Evolutionary conservation across 768 basidiomycete genomes (phyloP).

Genomic region (Phaeotremella skinneri): DNA sequence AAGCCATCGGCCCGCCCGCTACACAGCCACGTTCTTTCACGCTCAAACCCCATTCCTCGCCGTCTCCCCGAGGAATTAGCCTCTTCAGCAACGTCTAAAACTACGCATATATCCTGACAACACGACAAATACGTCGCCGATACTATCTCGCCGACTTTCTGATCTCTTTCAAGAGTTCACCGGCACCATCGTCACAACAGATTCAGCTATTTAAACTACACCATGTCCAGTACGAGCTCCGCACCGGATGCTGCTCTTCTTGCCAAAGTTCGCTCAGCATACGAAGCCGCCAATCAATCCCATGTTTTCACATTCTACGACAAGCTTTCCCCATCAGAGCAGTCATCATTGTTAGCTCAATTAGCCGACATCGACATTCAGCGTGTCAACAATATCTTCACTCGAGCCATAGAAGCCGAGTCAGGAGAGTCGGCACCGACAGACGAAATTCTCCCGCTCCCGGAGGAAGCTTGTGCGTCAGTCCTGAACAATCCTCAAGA

Average conservation of each 20-base stretch:
- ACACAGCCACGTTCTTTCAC: too few species aligned
- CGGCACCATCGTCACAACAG: too few species aligned
- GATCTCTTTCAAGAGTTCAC: too few species aligned
- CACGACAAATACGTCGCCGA: too few species aligned
- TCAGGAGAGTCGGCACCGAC: conserved; percentile 23
- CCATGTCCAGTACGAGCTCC: too few species aligned
- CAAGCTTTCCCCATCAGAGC: conserved; percentile 65
- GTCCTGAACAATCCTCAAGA: conserved; percentile 55
- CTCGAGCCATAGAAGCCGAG: conserved; percentile 69
- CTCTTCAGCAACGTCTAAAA: too few species aligned
- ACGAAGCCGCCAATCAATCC: conserved; percentile 75
- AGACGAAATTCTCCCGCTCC: conserved; percentile 75
- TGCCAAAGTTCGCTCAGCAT: conserved; percentile 46
- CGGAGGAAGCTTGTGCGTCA: conserved; percentile 67
- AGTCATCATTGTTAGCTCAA: conserved; percentile 64
- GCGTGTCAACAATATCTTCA: conserved; percentile 85
- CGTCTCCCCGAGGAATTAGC: too few species aligned
- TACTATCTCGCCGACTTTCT: too few species aligned
- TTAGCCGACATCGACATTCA: conserved; percentile 78
- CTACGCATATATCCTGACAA: too few species aligned
- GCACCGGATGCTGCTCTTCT: background rate
- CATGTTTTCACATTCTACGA: conserved; percentile 89
- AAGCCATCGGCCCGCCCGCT: too few species aligned
- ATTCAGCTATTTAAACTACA: too few species aligned
- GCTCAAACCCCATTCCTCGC: too few species aligned